Evolutionary conservation across 495 filamentous ascomycete species (phyloP).

Genomic region (Parmelia sp.): DNA sequence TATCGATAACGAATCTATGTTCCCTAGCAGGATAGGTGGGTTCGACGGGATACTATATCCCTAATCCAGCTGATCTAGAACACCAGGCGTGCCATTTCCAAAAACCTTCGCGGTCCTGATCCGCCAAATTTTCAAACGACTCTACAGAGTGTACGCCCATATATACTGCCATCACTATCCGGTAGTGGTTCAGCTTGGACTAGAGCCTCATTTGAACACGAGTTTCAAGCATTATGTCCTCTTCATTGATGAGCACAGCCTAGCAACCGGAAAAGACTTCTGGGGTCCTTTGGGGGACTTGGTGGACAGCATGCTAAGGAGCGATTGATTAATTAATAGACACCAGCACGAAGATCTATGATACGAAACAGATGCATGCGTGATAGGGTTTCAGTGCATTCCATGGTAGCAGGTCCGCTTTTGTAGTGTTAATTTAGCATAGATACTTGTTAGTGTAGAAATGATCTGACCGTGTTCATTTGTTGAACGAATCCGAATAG

Average conservation of each 20-base stretch:
- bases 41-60: neutral
- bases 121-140: conserved; percentile 93
- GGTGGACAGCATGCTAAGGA: conserved; percentile 93
- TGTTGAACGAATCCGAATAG: neutral
- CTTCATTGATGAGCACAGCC: conserved; percentile 86
- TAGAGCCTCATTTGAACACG: conserved; percentile 97
- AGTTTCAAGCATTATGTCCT: conserved; percentile 99
- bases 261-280: conserved; percentile 91
- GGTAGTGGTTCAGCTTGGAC: conserved; percentile 86
- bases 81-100: conserved; percentile 82
- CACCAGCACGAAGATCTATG: neutral
- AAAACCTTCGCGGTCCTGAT: conserved; percentile 82
- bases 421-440: neutral
- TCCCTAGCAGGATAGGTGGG: conserved; percentile 83
- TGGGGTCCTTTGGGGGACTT: conserved; percentile 96
- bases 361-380: conserved; percentile 3
- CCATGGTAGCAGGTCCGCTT: neutral
- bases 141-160: conserved; percentile 97
- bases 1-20: conserved; percentile 91
- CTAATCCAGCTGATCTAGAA: conserved; percentile 17
- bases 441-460: neutral
- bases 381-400: conserved; percentile 7
- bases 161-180: conserved; percentile 99
- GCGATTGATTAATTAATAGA: conserved; percentile 52
- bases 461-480: neutral